Evolutionary conservation across 1,284 basidiomycete genomes (phyloP).

Genomic region (Leccinum ponderosum): DNA sequence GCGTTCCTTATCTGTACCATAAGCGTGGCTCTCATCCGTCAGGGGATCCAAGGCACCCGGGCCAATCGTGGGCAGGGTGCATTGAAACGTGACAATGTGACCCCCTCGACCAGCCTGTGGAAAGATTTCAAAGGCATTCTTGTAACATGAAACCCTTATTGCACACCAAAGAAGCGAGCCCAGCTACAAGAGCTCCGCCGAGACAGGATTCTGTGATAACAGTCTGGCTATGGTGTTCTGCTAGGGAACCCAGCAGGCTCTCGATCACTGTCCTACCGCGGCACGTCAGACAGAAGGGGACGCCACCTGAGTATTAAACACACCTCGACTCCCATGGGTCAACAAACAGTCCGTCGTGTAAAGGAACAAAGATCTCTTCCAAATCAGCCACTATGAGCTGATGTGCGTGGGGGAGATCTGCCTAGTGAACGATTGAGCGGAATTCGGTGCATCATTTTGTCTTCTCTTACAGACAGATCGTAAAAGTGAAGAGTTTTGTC

Average conservation of each 20-base stretch:
- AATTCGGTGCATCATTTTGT: conserved; percentile 21
- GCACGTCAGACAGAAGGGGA: conserved; percentile 10
- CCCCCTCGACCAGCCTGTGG: conserved; percentile 80
- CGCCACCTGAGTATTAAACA: conserved; percentile 16
- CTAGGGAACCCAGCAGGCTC: conserved; percentile 66
- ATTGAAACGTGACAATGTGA: conserved; percentile 83
- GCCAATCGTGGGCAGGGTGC: conserved; percentile 78
- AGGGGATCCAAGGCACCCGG: conserved; percentile 63
- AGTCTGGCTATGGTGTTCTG: conserved; percentile 61
- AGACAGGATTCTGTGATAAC: conserved; percentile 57
- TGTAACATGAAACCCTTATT: conserved; percentile 5
- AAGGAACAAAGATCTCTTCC: conserved; percentile 89
- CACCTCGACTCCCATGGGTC: conserved; percentile 74
- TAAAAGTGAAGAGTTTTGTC: conserved; percentile 88
- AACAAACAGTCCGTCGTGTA: conserved; percentile 78
- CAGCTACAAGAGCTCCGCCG: conserved; percentile 78
- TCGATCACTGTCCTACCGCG: conserved; percentile 55
- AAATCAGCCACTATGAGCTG: conserved; percentile 90
- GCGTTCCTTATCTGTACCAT: conserved; percentile 90
- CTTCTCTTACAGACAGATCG: conserved; percentile 75
- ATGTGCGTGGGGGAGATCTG: conserved; percentile 56
- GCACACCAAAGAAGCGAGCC: conserved; percentile 73
- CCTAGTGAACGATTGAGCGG: conserved; percentile 39
- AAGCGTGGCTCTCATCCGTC: conserved; percentile 69
- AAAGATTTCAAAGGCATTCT: conserved; percentile 9